A percentile compares a stretch with the other conserved stretches of the same genome.
These are phyloP conservation scores for Anthracocystis panici-leucophaei DNA, from an alignment of 1,284 basidiomycete species.

Conservation along the genomic window DNA sequence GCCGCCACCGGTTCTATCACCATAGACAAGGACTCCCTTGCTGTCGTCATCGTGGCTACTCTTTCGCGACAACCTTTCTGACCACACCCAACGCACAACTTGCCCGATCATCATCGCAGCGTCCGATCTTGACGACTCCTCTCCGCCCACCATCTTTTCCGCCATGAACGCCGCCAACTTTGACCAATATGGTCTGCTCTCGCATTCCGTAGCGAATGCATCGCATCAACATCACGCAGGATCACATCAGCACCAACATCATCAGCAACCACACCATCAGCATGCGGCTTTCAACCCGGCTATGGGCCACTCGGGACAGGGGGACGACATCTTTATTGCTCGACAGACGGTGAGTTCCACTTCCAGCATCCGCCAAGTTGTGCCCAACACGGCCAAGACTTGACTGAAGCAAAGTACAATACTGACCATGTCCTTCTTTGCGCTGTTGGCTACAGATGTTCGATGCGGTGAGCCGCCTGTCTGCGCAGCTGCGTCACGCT, in stretches of 20 bases:
- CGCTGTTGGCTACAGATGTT: conserved; percentile 41
- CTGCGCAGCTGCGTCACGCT: conserved; percentile 53
- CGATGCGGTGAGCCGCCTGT: conserved; percentile 53
- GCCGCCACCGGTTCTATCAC: too few species aligned
- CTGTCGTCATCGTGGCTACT: neutral
- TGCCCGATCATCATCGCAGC: conserved; percentile 34
- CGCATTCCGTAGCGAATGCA: conserved; percentile 43
- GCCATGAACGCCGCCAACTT: conserved; percentile 53
- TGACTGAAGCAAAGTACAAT: neutral
- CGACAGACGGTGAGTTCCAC: conserved; percentile 41
- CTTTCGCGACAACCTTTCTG: neutral
- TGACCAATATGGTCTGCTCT: conserved; percentile 54
- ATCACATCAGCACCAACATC: conserved; percentile 50
- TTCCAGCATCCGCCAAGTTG: too few species aligned
- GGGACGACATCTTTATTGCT: conserved; percentile 53
- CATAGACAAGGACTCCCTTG: neutral
- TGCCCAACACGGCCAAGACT: neutral
- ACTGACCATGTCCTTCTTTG: neutral
- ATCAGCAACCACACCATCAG: conserved; percentile 44
- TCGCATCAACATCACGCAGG: conserved; percentile 50
- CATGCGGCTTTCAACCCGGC: conserved; percentile 50
- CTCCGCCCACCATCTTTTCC: conserved; percentile 50
- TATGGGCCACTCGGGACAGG: conserved; percentile 39
- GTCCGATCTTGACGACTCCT: conserved; percentile 43
- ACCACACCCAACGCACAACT: neutral